These are phyloP conservation scores for Chlorella variabilis DNA, from an alignment of 163 green algal species.

Conservation along the genomic window DNA sequence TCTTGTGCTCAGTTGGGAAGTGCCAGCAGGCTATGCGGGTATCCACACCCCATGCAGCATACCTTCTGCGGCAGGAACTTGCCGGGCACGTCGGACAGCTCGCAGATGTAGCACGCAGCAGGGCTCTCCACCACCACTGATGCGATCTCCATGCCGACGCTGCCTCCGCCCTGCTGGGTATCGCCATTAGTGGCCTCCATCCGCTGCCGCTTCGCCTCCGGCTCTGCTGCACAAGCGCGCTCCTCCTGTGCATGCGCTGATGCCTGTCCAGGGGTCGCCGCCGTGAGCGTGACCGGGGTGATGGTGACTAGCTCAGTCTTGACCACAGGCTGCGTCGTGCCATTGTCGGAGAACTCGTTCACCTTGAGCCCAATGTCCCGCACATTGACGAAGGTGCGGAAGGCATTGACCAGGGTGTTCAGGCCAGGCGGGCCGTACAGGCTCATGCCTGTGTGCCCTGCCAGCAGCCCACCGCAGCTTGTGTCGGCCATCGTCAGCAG, in stretches of 20 bases:
- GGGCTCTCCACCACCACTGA: conserved; percentile 30
- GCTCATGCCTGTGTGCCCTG: conserved; percentile 43
- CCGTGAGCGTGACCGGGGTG: conserved; percentile 55
- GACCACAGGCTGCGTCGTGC: conserved; percentile 47
- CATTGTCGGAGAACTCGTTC: conserved; percentile 38
- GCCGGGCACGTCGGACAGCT: conserved; percentile 75
- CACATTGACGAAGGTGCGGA: conserved; percentile 72
- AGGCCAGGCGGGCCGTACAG: conserved; percentile 67
- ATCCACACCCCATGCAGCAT: conserved; percentile 23
- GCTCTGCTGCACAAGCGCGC: conserved; percentile 8
- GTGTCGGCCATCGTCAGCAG: conserved; percentile 73
- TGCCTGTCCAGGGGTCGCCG: neutral
- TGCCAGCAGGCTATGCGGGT: neutral
- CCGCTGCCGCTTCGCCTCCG: conserved; percentile 41
- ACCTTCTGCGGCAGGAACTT: conserved; percentile 81
- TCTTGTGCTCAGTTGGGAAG: neutral
- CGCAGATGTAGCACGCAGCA: conserved; percentile 69
- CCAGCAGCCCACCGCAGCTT: conserved; percentile 35
- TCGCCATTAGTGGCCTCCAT: neutral
- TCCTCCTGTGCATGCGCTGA: neutral
- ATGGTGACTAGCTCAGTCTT: conserved; percentile 69
- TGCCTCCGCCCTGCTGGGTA: neutral
- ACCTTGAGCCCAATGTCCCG: conserved; percentile 51
- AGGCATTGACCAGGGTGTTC: conserved; percentile 58
- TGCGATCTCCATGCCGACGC: conserved; percentile 32